Evolutionary conservation across 352 stramenopile genomes (phyloP).

Genomic region (Hyaloperonospora brassicae): DNA sequence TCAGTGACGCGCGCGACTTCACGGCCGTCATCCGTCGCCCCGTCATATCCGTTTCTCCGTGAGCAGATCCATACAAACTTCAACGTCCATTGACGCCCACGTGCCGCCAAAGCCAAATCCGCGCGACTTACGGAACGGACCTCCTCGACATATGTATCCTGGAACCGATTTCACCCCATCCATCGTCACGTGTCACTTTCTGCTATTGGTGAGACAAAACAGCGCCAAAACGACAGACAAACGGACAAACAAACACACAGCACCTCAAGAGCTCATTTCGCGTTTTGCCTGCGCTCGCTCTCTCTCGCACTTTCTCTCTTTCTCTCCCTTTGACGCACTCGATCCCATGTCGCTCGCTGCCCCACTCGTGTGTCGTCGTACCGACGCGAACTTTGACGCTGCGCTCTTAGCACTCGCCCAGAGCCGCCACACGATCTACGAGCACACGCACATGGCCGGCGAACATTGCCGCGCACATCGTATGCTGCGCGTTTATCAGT

Average conservation of each 20-base stretch:
- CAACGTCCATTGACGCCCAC: conserved; percentile 4
- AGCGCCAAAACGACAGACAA: too few species aligned
- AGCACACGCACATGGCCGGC: conserved; percentile 50
- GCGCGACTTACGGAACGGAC: not conserved
- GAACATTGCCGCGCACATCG: conserved; percentile 38
- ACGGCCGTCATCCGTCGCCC: conserved; percentile 2
- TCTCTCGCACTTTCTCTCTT: too few species aligned
- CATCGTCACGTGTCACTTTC: too few species aligned
- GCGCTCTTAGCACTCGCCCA: conserved; percentile 23
- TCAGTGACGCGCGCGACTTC: conserved; percentile 17
- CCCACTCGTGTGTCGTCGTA: conserved; percentile 5
- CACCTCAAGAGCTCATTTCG: conserved; percentile 11
- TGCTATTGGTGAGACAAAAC: too few species aligned
- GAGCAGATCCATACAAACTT: conserved; percentile 5
- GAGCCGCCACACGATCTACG: conserved; percentile 44
- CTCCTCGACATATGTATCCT: too few species aligned
- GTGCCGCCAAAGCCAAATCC: not conserved
- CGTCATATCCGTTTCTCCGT: conserved; percentile 8
- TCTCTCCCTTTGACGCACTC: too few species aligned
- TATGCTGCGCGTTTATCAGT: conserved; percentile 35
- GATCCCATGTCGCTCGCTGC: conserved; percentile 12
- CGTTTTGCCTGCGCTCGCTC: conserved; percentile 15
- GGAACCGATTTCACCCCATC: too few species aligned
- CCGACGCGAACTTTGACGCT: conserved; percentile 15
- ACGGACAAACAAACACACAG: too few species aligned